Percentiles rank a stretch among this genome's conserved stretches.
phyloP scores from a whole-genome alignment of 2,329 filamentous ascomycete genomes.

The Colletotrichum spaethianum region DNA sequence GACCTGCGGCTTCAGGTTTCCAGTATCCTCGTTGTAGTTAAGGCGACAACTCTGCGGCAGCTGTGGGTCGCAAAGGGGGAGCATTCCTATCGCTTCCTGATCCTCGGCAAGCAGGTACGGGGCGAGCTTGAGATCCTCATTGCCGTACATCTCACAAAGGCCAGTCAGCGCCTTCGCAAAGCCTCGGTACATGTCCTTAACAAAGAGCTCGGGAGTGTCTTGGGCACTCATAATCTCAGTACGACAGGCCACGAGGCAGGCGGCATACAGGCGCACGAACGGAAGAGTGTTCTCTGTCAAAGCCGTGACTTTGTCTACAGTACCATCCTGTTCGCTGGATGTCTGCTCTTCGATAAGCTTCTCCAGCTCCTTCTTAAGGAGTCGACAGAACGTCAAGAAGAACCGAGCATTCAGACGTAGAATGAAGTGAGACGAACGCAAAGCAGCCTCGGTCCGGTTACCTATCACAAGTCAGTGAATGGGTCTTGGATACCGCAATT shows the following conservation, averaged over 20 bases:
- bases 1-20: constrained; percentile 56
- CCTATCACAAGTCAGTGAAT: constrained; percentile 49
- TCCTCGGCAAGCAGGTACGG: constrained; percentile 69
- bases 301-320: constrained; percentile 50
- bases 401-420: constrained; percentile 85
- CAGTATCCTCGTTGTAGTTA: constrained; percentile 52
- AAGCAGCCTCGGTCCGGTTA: constrained; percentile 60
- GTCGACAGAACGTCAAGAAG: constrained; percentile 79
- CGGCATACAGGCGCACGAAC: constrained; percentile 66
- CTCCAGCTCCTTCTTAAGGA: constrained; percentile 79
- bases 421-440: constrained; percentile 73
- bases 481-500: background rate
- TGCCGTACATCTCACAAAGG: constrained; percentile 62
- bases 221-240: constrained; percentile 62
- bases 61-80: constrained; percentile 55
- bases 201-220: constrained; percentile 59
- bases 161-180: constrained; percentile 63
- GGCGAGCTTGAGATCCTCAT: constrained; percentile 54
- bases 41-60: constrained; percentile 58
- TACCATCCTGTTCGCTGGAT: constrained; percentile 47
- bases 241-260: constrained; percentile 66
- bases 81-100: constrained; percentile 60
- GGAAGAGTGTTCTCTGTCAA: constrained; percentile 62
- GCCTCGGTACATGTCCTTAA: constrained; percentile 62
- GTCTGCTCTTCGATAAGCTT: constrained; percentile 57